Base-by-base conservation (phyloP, 1,284 basidiomycete genomes). In the Ganoderma boninense region DNA sequence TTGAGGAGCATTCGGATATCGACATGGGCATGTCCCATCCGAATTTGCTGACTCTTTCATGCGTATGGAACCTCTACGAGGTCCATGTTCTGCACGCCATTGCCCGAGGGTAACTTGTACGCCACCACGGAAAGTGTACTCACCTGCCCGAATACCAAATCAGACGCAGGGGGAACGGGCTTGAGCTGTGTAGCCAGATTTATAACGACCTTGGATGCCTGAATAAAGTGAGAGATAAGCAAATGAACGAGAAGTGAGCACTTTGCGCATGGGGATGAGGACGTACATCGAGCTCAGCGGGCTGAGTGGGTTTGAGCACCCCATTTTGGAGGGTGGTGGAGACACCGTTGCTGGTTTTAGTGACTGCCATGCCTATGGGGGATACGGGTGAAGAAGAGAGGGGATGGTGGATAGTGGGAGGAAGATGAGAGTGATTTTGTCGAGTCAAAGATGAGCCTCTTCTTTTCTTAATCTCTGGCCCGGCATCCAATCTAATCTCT, bases 151-250 rank as follows among this genome's bases (percentile, higher is more conserved):
- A 85, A 87, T 23, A 79, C 79, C 61, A 88, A 79, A 20, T 80
- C 77, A 60, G 85, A 82, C 0, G 83, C 80, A 6, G 79, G 76
- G 2, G 84, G 83, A 4, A 86, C 67, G 4, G 80, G 75, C 71
- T 86, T 87, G 44, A 80, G 77, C 40, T 80, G 77, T 0, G 79
- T 72, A 0, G 83, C 77, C 35, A 80, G 74, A 4, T 77, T 83
- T 4, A 87, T 77, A 1, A 79, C 82, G 38, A 89, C 77, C 72
- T 82, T 84, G 13, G 86, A 87, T 4, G 84, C 81, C 86, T 88
- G n/a, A 29, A n/a, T 7, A 10, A 23, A 10, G 8, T 18, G 23
- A 29, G 6, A 5, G 5, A 20, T 66, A 4, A 62, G 20, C 42
- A 29, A 56, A 49, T 16, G n/a, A 20, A 23, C 5, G 23, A 35